Percentiles rank a stretch among this genome's conserved stretches.
phyloP scores from a whole-genome alignment of 176 grass and related monocot species.

The Cenchrus fungigraminus region DNA sequence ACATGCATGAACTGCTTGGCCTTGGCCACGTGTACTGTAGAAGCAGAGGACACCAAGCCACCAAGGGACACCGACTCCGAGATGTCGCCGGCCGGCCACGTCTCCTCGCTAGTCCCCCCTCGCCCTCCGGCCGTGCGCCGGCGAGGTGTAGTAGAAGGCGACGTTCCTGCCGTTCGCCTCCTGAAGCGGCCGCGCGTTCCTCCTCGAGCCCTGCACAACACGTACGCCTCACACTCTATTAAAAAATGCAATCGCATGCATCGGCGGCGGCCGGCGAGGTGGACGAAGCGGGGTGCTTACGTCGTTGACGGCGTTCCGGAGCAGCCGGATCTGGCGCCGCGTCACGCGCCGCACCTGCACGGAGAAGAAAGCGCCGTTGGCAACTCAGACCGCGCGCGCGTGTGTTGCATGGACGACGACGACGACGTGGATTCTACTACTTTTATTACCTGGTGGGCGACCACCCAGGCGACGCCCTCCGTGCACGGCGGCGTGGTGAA shows the following conservation, averaged over 20 bases:
- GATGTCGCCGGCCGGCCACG: not conserved
- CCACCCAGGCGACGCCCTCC: slow-evolving; percentile 72
- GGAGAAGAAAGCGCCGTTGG: not conserved
- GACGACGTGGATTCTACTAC: not conserved
- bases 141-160: slow-evolving; percentile 45
- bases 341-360: slow-evolving; percentile 34
- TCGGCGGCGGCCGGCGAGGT: not conserved
- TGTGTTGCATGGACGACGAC: too few relatives aligned
- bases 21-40: not conserved
- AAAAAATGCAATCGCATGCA: not conserved
- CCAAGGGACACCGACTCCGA: too few relatives aligned
- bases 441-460: slow-evolving; percentile 47
- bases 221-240: not conserved
- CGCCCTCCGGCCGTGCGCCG: not conserved
- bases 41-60: too few relatives aligned
- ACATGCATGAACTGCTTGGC: not conserved
- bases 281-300: slow-evolving; percentile 9
- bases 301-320: slow-evolving; percentile 66
- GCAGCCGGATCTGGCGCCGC: slow-evolving; percentile 52
- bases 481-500: slow-evolving; percentile 85
- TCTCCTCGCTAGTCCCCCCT: not conserved
- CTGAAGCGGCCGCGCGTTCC: slow-evolving; percentile 76
- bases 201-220: slow-evolving; percentile 43
- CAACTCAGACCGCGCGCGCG: not conserved
- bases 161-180: slow-evolving; percentile 47